Evolutionary conservation across 768 basidiomycete genomes (phyloP).

Genomic region (Collybiopsis luxurians): DNA sequence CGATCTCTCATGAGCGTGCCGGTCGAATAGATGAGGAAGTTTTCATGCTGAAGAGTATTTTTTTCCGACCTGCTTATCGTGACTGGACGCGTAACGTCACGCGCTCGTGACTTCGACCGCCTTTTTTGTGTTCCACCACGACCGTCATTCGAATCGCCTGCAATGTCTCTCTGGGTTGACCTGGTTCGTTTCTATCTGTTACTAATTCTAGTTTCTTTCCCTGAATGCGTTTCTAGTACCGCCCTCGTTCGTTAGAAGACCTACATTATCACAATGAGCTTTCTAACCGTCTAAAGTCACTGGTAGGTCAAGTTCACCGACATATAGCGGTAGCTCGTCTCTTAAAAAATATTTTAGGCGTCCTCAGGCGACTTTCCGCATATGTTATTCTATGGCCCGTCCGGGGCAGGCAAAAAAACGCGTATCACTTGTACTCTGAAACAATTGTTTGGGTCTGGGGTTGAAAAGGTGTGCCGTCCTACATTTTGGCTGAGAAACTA

Average conservation of each 20-base stretch:
- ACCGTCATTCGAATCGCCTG: background rate
- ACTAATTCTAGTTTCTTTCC: background rate
- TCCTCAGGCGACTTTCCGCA: conserved; percentile 95
- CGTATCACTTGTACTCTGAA: conserved; percentile 86
- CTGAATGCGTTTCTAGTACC: conserved; percentile 51
- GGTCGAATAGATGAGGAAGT: too few relatives aligned
- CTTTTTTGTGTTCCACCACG: conserved; percentile 4
- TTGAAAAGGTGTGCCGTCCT: conserved; percentile 70
- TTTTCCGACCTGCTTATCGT: too few relatives aligned
- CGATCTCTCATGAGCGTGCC: too few relatives aligned
- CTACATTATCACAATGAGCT: conserved; percentile 87
- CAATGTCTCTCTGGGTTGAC: conserved; percentile 73
- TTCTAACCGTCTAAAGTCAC: conserved; percentile 73
- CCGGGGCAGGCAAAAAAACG: conserved; percentile 98
- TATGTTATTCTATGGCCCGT: conserved; percentile 95
- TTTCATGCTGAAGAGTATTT: too few relatives aligned
- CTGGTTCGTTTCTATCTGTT: conserved; percentile 30
- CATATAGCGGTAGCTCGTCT: background rate
- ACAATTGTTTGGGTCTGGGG: conserved; percentile 87
- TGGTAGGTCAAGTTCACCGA: conserved; percentile 44
- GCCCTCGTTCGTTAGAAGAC: conserved; percentile 79
- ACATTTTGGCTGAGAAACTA: too few relatives aligned
- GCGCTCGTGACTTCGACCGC: conserved; percentile 12
- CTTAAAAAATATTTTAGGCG: conserved; percentile 44
- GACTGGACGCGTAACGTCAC: conserved; percentile 19